Evolutionary conservation across 768 basidiomycete genomes (phyloP).

Genomic region (Tylopilus felleus): DNA sequence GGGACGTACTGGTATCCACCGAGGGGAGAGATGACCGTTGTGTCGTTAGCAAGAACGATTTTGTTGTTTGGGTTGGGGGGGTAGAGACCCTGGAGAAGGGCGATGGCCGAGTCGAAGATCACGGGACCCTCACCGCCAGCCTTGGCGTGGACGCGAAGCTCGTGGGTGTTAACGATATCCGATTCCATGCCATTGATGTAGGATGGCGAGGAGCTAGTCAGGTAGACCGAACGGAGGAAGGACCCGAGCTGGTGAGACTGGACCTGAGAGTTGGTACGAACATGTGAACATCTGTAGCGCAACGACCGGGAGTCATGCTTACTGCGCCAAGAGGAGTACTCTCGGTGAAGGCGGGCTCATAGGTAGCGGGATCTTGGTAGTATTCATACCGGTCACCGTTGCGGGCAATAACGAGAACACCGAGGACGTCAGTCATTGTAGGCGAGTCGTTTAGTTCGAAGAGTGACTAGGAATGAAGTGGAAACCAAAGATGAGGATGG

Average conservation of each 20-base stretch:
- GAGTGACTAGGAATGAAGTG: slow-evolving; percentile 15
- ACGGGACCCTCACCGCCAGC: slow-evolving; percentile 82
- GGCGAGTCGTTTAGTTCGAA: slow-evolving; percentile 11
- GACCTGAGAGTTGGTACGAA: slow-evolving; percentile 37
- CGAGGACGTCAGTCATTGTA: slow-evolving; percentile 54
- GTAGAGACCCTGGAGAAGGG: slow-evolving; percentile 82
- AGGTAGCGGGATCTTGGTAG: slow-evolving; percentile 69
- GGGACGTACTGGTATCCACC: slow-evolving; percentile 87
- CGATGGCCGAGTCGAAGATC: slow-evolving; percentile 83
- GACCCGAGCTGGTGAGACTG: slow-evolving; percentile 66
- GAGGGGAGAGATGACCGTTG: slow-evolving; percentile 66
- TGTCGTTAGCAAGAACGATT: slow-evolving; percentile 76
- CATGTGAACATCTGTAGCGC: background rate
- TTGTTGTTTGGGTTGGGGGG: slow-evolving; percentile 74
- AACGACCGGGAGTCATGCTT: slow-evolving; percentile 17
- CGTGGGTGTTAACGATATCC: slow-evolving; percentile 69
- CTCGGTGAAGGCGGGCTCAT: slow-evolving; percentile 58
- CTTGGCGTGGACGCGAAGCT: slow-evolving; percentile 77
- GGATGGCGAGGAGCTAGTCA: slow-evolving; percentile 61
- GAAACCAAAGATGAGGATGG: slow-evolving; percentile 19
- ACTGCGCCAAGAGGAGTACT: slow-evolving; percentile 78
- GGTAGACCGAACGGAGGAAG: slow-evolving; percentile 61
- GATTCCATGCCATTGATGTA: slow-evolving; percentile 63
- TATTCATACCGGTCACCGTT: slow-evolving; percentile 72
- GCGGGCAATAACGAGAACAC: slow-evolving; percentile 73